These are phyloP conservation scores for Achaetomiella virescens DNA, from an alignment of 495 filamentous ascomycete species.

Conservation along the genomic window DNA sequence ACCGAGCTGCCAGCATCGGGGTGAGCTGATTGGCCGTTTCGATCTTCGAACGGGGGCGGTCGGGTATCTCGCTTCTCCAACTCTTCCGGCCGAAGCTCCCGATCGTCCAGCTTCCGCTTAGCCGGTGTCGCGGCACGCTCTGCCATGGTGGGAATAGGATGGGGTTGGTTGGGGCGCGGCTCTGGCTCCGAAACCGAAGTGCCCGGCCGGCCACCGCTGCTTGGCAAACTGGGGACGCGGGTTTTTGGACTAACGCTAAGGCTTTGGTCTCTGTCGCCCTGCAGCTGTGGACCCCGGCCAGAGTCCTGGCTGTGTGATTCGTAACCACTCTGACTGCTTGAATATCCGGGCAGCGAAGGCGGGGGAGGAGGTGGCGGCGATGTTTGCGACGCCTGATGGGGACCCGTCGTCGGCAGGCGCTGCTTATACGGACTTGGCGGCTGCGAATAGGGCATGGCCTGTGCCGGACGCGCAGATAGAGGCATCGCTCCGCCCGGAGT, in stretches of 20 bases:
- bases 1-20: slow-evolving; percentile 15
- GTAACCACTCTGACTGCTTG: slow-evolving; percentile 40
- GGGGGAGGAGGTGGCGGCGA: slow-evolving; percentile 37
- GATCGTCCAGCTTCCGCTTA: slow-evolving; percentile 51
- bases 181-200: slow-evolving; percentile 39
- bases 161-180: slow-evolving; percentile 30
- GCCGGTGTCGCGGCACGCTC: slow-evolving; percentile 34
- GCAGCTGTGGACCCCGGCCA: slow-evolving; percentile 33
- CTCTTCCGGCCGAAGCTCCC: slow-evolving; percentile 40
- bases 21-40: slow-evolving; percentile 33
- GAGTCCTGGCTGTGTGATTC: slow-evolving; percentile 33
- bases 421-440: slow-evolving; percentile 52
- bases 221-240: slow-evolving; percentile 46
- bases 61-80: slow-evolving; percentile 38
- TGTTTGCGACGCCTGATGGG: slow-evolving; percentile 26
- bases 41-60: slow-evolving; percentile 36
- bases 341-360: slow-evolving; percentile 41
- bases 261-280: slow-evolving; percentile 52
- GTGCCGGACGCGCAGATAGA: slow-evolving; percentile 35
- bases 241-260: slow-evolving; percentile 63
- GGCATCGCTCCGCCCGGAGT: slow-evolving; percentile 52
- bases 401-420: slow-evolving; percentile 34
- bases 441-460: slow-evolving; percentile 22
- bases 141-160: slow-evolving; percentile 27
- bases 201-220: slow-evolving; percentile 35